Percentiles rank a stretch among this genome's conserved stretches.
phyloP scores from a whole-genome alignment of 2,329 filamentous ascomycete species.

The Mycosphaerella sp. region DNA sequence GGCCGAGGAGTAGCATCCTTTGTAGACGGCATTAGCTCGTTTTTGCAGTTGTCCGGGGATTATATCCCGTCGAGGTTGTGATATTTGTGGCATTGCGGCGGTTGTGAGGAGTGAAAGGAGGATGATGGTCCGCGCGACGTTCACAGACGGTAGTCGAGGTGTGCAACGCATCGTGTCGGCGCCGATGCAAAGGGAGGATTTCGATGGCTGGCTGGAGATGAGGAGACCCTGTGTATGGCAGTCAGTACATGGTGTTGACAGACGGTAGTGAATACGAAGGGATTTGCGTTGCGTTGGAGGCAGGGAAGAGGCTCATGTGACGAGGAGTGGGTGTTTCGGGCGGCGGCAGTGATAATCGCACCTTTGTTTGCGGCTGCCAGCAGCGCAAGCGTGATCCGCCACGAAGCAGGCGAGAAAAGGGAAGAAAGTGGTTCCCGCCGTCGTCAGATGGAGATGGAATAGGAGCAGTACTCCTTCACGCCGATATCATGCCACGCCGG shows the following conservation, averaged over 20 bases:
- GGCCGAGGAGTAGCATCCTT: constrained; percentile 50
- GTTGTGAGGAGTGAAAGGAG: constrained; percentile 17
- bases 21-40: constrained; percentile 49
- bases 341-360: constrained; percentile 9
- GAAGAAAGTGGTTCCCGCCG: neutral
- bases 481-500: constrained; percentile 7
- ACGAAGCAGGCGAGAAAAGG: constrained; percentile 7
- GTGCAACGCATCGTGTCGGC: constrained; percentile 24
- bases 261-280: neutral
- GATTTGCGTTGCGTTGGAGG: neutral
- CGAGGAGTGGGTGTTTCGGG: constrained; percentile 1
- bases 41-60: constrained; percentile 38
- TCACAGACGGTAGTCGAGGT: constrained; percentile 5
- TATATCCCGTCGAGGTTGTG: constrained; percentile 34
- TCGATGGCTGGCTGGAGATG: constrained; percentile 29
- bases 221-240: constrained; percentile 7
- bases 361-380: constrained; percentile 23
- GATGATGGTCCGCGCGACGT: constrained; percentile 9
- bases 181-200: constrained; percentile 48
- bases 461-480: constrained; percentile 10
- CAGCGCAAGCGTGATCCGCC: constrained; percentile 21
- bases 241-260: constrained; percentile 24
- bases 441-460: neutral
- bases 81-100: constrained; percentile 46
- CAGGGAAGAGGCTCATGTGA: constrained; percentile 9